Evolutionary conservation across 305 asterid genomes (phyloP), one percentile per base, ranked within the genome.

Genomic region (Euphrasia arctica): DNA sequence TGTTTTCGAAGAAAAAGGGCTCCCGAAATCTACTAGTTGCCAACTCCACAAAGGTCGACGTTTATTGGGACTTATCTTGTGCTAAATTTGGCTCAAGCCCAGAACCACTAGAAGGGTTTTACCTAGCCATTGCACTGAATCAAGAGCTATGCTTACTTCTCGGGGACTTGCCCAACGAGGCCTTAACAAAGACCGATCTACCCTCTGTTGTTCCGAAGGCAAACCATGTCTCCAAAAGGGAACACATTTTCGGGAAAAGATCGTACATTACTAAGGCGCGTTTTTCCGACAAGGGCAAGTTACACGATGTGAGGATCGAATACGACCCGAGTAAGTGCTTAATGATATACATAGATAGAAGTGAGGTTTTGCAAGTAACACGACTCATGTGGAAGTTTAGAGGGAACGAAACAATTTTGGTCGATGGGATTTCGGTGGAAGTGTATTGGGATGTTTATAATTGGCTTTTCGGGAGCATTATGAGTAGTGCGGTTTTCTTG

Each of bases 361-460:
- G 74, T 61, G 69, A 52, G 22, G 85, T 73, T 12, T 64, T 86
- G 73, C 74, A 78, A 48, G 85, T 89, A 63, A 78, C 74, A 56
- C 77, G 67, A 36, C 84, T 89, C 1, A 70, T 74, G 63, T 89
- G 95, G 96, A 89, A 86, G 50, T 89, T 89, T 48, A 66, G 90
- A 43, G 96, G 96, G 12, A 89, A 89, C 28, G 66, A 76, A 1
- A 81, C 78, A 5, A 81, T 89, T 18, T 14, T 77, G 78, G 90
- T 89, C 9, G 96, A 86, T 61, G 92, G 92, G 11, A 32, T 75
- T 69, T 78, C 77, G 0, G 84, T 89, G 18, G 83, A 86, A 15
- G 80, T 86, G 10, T 89, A 76, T 49, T 82, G 96, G 96, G 96
- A 89, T 71, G 96, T 86, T 43, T 82, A 85, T 50, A 73, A 78